These are phyloP conservation scores for Stramenopiles sp. DNA, from an alignment of 352 stramenopile species.

Conservation along the genomic window DNA sequence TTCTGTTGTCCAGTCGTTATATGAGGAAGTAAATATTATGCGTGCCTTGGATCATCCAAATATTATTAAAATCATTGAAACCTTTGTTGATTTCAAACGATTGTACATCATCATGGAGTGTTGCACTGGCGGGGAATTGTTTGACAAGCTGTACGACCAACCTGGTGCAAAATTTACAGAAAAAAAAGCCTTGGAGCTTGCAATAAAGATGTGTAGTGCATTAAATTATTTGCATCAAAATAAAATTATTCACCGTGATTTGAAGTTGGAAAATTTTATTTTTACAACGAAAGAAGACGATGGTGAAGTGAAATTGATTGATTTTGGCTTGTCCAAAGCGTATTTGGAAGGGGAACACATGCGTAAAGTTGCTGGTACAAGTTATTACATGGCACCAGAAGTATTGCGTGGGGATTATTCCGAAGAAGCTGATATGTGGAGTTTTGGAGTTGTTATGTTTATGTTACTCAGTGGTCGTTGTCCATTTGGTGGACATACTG, in stretches of 20 bases:
- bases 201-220: not conserved
- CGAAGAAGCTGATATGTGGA: conserved; percentile 2
- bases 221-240: conserved; percentile 4
- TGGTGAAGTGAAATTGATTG: not conserved
- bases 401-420: not conserved
- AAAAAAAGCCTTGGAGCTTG: not conserved
- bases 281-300: not conserved
- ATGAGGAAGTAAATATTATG: conserved; percentile 75
- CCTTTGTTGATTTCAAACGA: conserved; percentile 48
- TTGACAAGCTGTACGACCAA: not conserved
- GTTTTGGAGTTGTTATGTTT: not conserved
- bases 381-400: not conserved
- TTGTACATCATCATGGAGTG: not conserved
- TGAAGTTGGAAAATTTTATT: conserved; percentile 4
- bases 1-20: not conserved
- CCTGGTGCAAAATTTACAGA: not conserved
- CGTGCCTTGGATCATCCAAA: conserved; percentile 79
- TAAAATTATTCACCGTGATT: conserved; percentile 8
- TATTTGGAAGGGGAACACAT: not conserved
- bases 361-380: not conserved
- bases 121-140: not conserved
- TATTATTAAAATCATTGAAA: conserved; percentile 73
- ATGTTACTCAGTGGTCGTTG: conserved; percentile 14
- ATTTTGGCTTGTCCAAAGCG: not conserved
- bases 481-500: conserved; percentile 17